phyloP scores from a whole-genome alignment of 352 stramenopile species.

The Globisporangium cylindrosporum region DNA sequence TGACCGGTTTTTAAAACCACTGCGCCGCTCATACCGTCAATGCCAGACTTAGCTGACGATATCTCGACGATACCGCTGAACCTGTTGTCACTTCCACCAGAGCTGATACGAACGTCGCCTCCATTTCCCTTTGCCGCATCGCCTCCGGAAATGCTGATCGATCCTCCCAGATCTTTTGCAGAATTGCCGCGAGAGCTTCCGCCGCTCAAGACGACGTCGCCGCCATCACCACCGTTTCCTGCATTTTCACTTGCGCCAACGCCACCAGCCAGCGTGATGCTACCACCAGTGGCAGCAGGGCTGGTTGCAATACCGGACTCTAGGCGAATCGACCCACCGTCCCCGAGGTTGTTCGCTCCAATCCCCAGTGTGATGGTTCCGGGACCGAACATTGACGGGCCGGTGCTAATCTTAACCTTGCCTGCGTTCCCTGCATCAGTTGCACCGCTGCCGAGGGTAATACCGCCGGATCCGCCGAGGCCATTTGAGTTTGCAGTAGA shows the following conservation, averaged over 20 bases:
- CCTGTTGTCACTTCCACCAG: conserved; percentile 46
- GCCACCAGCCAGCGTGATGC: conserved; percentile 42
- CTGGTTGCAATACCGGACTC: conserved; percentile 46
- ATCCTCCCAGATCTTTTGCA: conserved; percentile 50
- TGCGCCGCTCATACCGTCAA: conserved; percentile 52
- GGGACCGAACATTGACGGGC: conserved; percentile 32
- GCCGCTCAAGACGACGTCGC: conserved; percentile 41
- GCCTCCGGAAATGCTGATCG: conserved; percentile 47
- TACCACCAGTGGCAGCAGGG: conserved; percentile 48
- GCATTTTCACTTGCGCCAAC: conserved; percentile 62
- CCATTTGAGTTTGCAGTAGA: conserved; percentile 32
- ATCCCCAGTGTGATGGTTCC: conserved; percentile 41
- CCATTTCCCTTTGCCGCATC: conserved; percentile 48
- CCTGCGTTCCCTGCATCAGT: conserved; percentile 38
- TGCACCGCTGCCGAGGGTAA: conserved; percentile 34
- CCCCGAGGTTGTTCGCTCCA: conserved; percentile 37
- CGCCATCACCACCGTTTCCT: conserved; percentile 69
- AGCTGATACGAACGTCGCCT: conserved; percentile 41
- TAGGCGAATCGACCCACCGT: conserved; percentile 53
- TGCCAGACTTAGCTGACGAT: conserved; percentile 42
- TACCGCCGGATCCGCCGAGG: conserved; percentile 38
- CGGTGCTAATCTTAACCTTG: conserved; percentile 43
- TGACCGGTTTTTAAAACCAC: conserved; percentile 47
- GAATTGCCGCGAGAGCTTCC: conserved; percentile 54
- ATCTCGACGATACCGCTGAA: conserved; percentile 55